Evolutionary conservation across 2,329 filamentous ascomycete species (phyloP).

Genomic region (Zarea fungicola): DNA sequence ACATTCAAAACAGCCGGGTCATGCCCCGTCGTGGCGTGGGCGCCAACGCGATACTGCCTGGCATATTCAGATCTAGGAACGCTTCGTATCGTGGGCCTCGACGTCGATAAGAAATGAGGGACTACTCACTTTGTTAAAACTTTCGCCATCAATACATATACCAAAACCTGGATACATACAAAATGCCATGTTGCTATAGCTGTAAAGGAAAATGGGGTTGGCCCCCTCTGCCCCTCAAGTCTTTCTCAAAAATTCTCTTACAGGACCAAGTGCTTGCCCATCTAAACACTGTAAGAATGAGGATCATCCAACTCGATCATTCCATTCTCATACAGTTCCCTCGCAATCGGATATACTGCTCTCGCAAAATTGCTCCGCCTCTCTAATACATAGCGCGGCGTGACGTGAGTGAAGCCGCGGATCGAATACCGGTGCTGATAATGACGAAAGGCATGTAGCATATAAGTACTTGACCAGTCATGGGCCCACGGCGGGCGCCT

Average conservation of each 20-base stretch:
- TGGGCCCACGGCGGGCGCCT: slow-evolving; percentile 9
- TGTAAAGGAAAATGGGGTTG: no score
- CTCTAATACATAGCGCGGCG: slow-evolving; percentile 17
- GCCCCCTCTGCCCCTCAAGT: no score
- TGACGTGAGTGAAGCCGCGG: slow-evolving; percentile 9
- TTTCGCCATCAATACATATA: neutral
- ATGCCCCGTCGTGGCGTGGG: slow-evolving; percentile 67
- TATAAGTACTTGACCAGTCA: slow-evolving; percentile 14
- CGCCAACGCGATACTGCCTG: slow-evolving; percentile 67
- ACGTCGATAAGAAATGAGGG: slow-evolving; percentile 39
- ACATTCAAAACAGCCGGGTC: slow-evolving; percentile 63
- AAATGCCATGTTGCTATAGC: no score
- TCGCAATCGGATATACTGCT: slow-evolving; percentile 16
- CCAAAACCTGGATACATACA: neutral
- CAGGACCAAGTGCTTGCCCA: no score
- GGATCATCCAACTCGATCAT: slow-evolving; percentile 15
- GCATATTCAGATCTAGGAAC: slow-evolving; percentile 67
- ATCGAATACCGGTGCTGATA: slow-evolving; percentile 3
- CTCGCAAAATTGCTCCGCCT: slow-evolving; percentile 17
- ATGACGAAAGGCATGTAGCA: slow-evolving; percentile 16
- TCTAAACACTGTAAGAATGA: slow-evolving; percentile 11
- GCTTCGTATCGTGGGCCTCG: slow-evolving; percentile 62
- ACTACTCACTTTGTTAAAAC: neutral
- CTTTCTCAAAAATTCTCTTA: no score
- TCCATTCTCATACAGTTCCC: slow-evolving; percentile 16